A percentile compares a stretch with the other conserved stretches of the same genome.
phyloP scores from a whole-genome alignment of 2,329 filamentous ascomycete species.

The Colletotrichum viniferum region DNA sequence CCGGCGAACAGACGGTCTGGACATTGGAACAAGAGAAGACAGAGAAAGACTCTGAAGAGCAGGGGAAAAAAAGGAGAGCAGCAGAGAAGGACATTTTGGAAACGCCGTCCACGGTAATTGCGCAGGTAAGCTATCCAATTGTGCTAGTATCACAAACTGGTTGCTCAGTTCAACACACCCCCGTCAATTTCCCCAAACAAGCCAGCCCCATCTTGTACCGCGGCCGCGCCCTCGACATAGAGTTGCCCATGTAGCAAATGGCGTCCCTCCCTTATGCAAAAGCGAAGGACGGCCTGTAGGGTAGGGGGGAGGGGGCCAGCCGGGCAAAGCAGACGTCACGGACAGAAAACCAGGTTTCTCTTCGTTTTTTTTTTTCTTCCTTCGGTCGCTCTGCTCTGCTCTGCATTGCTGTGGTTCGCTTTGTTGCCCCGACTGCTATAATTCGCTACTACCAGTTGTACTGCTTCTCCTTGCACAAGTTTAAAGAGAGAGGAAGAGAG shows the following conservation, averaged over 20 bases:
- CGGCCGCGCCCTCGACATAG: background rate
- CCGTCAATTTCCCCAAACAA: background rate
- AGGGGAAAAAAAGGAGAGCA: background rate
- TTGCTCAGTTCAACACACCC: background rate
- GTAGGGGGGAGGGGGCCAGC: background rate
- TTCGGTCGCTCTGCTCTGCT: background rate
- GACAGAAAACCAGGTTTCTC: background rate
- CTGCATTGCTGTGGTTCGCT: background rate
- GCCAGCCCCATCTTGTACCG: background rate
- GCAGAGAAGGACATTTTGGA: background rate
- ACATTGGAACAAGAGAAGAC: background rate
- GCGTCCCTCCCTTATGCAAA: background rate
- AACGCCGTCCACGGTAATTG: background rate
- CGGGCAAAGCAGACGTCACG: background rate
- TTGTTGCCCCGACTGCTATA: background rate
- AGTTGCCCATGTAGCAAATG: background rate
- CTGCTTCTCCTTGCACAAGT: background rate
- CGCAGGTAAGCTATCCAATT: conserved; percentile 3
- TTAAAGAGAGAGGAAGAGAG: background rate
- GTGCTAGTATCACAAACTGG: background rate
- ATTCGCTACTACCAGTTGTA: background rate
- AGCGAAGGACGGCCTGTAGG: background rate
- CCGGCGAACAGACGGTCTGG: background rate
- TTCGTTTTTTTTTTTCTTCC: background rate
- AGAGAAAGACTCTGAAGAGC: background rate